Evolutionary conservation across 495 filamentous ascomycete species (phyloP).

Genomic region (Daldinia vernicosa): DNA sequence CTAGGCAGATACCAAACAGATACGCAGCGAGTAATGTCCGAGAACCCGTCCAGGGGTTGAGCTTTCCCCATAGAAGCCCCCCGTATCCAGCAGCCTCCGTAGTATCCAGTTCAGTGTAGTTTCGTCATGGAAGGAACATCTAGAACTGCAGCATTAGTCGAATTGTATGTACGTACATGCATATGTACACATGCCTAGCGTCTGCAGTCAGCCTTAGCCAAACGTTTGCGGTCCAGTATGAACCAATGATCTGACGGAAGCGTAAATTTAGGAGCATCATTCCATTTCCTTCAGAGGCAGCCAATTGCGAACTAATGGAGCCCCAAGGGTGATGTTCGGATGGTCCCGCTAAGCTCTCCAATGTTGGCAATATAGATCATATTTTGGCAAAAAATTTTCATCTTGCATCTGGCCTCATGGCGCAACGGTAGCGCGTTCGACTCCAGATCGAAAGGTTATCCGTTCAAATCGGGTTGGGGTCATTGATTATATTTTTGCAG

Average conservation of each 20-base stretch:
- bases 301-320: not conserved
- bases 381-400: not conserved
- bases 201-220: constrained; percentile 2
- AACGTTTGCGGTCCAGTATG: constrained; percentile 26
- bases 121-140: constrained; percentile 23
- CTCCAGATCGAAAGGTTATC: constrained; percentile 19
- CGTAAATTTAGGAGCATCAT: not conserved
- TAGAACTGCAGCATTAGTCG: not conserved
- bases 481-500: not conserved
- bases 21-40: constrained; percentile 33
- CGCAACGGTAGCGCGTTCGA: constrained; percentile 18
- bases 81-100: not conserved
- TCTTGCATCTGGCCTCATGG: constrained; percentile 2
- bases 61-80: constrained; percentile 29
- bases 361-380: not conserved
- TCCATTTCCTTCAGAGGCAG: not conserved
- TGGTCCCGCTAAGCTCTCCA: not conserved
- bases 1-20: constrained; percentile 4
- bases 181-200: not conserved
- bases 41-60: constrained; percentile 27
- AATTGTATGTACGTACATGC: not conserved
- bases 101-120: constrained; percentile 1
- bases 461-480: constrained; percentile 18
- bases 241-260: constrained; percentile 5
- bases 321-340: not conserved